Base-by-base conservation (phyloP, 1,284 basidiomycete genomes). In the Moesziomyces sp. region DNA sequence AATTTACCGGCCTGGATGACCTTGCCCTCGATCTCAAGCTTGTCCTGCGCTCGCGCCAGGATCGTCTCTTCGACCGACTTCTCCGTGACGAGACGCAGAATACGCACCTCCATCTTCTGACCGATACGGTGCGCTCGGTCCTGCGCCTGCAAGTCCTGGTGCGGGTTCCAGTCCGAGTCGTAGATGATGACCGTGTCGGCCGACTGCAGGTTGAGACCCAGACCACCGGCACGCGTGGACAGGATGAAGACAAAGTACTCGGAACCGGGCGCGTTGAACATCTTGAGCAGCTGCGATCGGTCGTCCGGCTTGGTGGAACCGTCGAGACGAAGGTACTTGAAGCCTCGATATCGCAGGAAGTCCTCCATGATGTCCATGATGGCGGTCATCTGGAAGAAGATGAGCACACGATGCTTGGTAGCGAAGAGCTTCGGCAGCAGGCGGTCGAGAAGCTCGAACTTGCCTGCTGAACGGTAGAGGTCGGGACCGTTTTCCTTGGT, bases 361-460 rank as follows among this genome's bases (percentile, higher is more conserved):
- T 99, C 97, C 83, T 97, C 94, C 89, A 99, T 96, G 84, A 99
- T 97, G 78, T 97, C 94, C 96, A 99, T 98, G 84, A 98, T 94
- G 80, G 94, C 84, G 90, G 96, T 98, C 96, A 98, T 98, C 86
- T 99, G 96, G 91, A 98, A 98, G 90, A 98, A 98, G 84, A 99
- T 97, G 68, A 99, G 90, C 5, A 95, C 94, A 83, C 95, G 91
- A 87, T 99, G 96, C 26, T 91, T 92, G 7, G 93, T 94, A 5
- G 89, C 87, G 81, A 97, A 97, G 79, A 99, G 91, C 85, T 98
- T 99, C 56, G 96, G 96, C 40, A 99, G 88, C 74, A 98, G 90
- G 43, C 95, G 90, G 79, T 92, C 91, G 23, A 99, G 88, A n/a
- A 99, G 85, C 85, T 99, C 96, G 65, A 99, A 91, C 86, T 99